Conservation (phyloP, 2,329 filamentous ascomycete genomes). For the Claviceps sp. region DNA sequence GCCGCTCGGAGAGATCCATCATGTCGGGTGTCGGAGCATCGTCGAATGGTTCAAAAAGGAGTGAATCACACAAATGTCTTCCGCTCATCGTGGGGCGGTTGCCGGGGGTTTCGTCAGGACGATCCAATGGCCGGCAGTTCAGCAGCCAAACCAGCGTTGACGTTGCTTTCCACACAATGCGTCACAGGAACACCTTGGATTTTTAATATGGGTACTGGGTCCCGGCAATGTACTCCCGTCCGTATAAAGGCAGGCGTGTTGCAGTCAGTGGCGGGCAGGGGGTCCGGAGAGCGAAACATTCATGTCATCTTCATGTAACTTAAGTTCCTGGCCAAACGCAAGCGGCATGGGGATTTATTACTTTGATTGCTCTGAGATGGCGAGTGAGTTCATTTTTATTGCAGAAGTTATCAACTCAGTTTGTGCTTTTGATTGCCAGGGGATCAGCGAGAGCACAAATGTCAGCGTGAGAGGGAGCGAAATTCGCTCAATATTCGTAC, state of each 20-base stretch:
- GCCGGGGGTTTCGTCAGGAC: not conserved
- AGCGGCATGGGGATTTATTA: not conserved
- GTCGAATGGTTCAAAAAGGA: not conserved
- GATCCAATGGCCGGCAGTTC: not conserved
- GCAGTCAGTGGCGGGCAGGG: not conserved
- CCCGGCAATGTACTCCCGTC: not conserved
- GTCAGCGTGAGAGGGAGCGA: not conserved
- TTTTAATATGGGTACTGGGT: not conserved
- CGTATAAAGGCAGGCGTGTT: not conserved
- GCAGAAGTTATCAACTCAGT: no score
- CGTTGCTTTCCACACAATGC: not conserved
- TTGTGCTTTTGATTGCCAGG: not conserved
- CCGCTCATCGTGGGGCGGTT: not conserved
- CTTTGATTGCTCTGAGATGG: no score
- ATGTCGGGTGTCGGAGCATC: not conserved
- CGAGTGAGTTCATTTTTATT: no score
- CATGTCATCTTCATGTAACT: not conserved
- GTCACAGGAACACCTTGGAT: constrained; percentile 2
- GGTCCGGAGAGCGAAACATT: not conserved
- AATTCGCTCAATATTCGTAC: not conserved
- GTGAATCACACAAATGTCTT: not conserved
- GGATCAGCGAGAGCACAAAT: not conserved
- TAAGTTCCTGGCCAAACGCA: not conserved
- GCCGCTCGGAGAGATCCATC: not conserved
- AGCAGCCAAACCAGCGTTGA: not conserved